Evolutionary conservation across 148 eudicot genomes (phyloP), one percentile per base, ranked within the genome.

Genomic region (Dysphania ambrosioides): DNA sequence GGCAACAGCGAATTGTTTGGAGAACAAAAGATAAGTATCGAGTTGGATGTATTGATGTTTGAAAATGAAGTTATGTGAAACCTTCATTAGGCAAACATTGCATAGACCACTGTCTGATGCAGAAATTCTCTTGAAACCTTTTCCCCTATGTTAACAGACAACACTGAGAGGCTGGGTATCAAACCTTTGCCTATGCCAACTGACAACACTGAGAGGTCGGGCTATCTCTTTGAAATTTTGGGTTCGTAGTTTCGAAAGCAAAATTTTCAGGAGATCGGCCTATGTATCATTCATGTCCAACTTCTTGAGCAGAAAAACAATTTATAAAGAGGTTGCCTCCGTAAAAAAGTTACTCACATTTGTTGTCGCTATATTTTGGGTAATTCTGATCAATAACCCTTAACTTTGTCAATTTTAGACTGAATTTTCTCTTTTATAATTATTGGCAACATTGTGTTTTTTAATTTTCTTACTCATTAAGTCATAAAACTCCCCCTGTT

Each of bases 271-370:
- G 40, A 31, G 19, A 11, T 31, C 21, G 41, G 40, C 67, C 41
- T 63, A 16, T 61, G 35, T 30, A 61, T 61, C 35, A 63, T 63
- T 34, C 67, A 34, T 63, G 32, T 63, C 24, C 67, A 63, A 34
- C 66, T 34, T 63, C 41, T 63, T 63, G 67, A 32, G 41, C 35
- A 16, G 23, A 41, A 34, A 63, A 32, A 31, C 7, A 63, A 31
- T 34, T 18, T 63, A 63, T 34, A n/a, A 18, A 63, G 34, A 63
- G 41, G 67, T 63, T 63, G 8, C 32, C 32, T 30, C 66, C 66
- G 0, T 29, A 61, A 29, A 31, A 11, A 34, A 63, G n/a, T 4
- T 21, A 5, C 19, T 63, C 67, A 18, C 41, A 63, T 21, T 19
- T 34, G 41, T 34, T 63, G 23, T 34, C 11, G n/a, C n/a, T n/a